Base-by-base conservation (phyloP, 371 early-diverging fungal genomes). In the Coemansia sp. region DNA sequence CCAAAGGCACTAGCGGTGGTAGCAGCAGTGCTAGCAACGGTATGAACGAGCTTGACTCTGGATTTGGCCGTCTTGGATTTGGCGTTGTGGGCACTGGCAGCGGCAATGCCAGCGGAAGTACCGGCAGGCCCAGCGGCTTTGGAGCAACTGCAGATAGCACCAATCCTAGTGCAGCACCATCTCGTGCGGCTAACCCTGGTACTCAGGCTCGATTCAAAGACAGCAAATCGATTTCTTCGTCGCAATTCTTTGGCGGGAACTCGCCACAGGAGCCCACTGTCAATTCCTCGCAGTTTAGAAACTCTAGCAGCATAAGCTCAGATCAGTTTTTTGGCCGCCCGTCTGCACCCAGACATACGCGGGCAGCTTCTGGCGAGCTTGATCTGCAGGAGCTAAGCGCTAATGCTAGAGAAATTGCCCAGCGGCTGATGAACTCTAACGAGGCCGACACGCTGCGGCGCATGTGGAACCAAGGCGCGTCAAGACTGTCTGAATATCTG, bases 271-370 rank as follows among this genome's bases (percentile, higher is more conserved):
- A 63, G 41, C 64, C 64, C n/a, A 26, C 46, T 4, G 64, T 41
- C 41, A 54, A 39, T 17, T n/a, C 55, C 3, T 51, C 28, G 19
- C 55, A 63, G 44, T 44, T 63, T 28, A 24, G 44, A 39, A 28
- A 54, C 28, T 54, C 64, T 32, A 41, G 19, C 19, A 69, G 70
- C 57, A 63, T 72, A 26, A 69, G 72, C 48, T 72, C 92, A 4
- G 95, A 94, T 65, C 92, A 93, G 80, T 96, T 87, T 81, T 95
- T 96, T 86, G 90, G 89, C 9, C 86, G 95, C 40, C 87, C 88
- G 54, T 90, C 89, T 60, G 85, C 89, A 19, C 80, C 83, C 32
- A 63, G 65, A 12, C 65, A 69, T 29, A 29, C 58, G 15, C 56
- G 80, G 9, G 69, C 65, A 11, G 23, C 63, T 1, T 71, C 72